These are phyloP conservation scores for Xylariales sp. DNA, from an alignment of 2,329 filamentous ascomycete species.

Conservation along the genomic window DNA sequence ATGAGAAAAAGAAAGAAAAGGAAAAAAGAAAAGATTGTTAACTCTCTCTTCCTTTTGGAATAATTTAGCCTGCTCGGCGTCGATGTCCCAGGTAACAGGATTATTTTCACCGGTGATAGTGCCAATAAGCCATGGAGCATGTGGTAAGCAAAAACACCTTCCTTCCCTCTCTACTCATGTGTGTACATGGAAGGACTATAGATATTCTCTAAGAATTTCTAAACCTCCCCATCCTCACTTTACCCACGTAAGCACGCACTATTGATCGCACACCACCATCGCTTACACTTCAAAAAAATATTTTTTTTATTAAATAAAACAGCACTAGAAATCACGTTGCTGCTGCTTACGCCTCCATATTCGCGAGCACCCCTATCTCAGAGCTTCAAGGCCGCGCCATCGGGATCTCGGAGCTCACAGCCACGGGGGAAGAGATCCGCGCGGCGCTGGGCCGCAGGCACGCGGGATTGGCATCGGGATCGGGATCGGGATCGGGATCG, in stretches of 20 bases:
- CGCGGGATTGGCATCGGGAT: slow-evolving; percentile 8
- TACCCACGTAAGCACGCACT: too few species aligned
- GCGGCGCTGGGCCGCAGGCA: slow-evolving; percentile 14
- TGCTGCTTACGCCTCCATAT: slow-evolving; percentile 21
- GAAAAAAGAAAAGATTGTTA: too few species aligned
- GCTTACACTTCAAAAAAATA: too few species aligned
- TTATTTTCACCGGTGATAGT: slow-evolving; percentile 17
- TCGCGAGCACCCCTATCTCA: slow-evolving; percentile 15
- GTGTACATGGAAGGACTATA: too few species aligned
- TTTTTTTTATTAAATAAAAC: background rate
- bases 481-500: too few species aligned
- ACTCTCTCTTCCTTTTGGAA: too few species aligned
- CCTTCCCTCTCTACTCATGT: too few species aligned
- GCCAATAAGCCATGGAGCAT: slow-evolving; percentile 15
- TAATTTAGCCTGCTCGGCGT: background rate
- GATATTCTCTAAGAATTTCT: too few species aligned
- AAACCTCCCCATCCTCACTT: too few species aligned
- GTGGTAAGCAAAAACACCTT: slow-evolving; percentile 12
- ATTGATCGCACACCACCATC: too few species aligned
- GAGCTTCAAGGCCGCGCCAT: slow-evolving; percentile 16
- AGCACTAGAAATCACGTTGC: slow-evolving; percentile 23
- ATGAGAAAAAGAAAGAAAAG: too few species aligned
- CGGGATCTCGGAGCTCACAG: slow-evolving; percentile 17
- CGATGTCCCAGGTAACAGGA: slow-evolving; percentile 8
- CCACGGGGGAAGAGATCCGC: slow-evolving; percentile 19